These are phyloP conservation scores for Xylaria sp. DNA, from an alignment of 2,329 filamentous ascomycete genomes.

Conservation along the genomic window DNA sequence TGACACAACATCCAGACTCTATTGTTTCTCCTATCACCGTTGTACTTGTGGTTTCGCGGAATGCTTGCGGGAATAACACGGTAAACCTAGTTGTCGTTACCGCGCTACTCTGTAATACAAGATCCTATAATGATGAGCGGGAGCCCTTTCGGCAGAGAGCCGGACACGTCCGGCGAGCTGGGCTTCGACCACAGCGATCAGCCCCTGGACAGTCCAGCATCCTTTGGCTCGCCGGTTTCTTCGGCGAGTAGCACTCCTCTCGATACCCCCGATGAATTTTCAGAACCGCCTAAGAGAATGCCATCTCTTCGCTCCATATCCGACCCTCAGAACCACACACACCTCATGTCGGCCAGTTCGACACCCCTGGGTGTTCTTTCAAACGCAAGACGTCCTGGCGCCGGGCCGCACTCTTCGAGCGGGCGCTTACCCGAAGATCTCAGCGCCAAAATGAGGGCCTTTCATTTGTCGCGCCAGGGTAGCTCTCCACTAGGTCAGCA, in stretches of 20 bases:
- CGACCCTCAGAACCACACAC: slow-evolving; percentile 56
- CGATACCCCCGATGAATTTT: slow-evolving; percentile 45
- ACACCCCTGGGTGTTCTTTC: slow-evolving; percentile 80
- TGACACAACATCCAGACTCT: neutral
- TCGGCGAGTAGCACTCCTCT: slow-evolving; percentile 57
- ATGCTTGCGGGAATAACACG: slow-evolving; percentile 17
- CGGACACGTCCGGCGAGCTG: slow-evolving; percentile 48
- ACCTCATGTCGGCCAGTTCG: slow-evolving; percentile 78
- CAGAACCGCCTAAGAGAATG: slow-evolving; percentile 55
- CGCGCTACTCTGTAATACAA: neutral
- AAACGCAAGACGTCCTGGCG: slow-evolving; percentile 61
- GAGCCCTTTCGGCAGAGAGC: slow-evolving; percentile 12
- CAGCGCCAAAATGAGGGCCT: slow-evolving; percentile 55
- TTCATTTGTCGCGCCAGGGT: slow-evolving; percentile 53
- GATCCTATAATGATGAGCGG: slow-evolving; percentile 16
- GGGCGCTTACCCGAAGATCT: slow-evolving; percentile 51
- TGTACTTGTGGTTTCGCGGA: slow-evolving; percentile 8
- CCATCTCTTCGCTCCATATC: slow-evolving; percentile 66
- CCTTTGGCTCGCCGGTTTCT: slow-evolving; percentile 50
- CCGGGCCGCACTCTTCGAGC: slow-evolving; percentile 48
- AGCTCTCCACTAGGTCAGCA: slow-evolving; percentile 42
- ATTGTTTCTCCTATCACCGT: neutral
- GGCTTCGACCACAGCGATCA: slow-evolving; percentile 39
- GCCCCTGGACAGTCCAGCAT: slow-evolving; percentile 48
- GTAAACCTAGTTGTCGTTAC: neutral